Base-by-base conservation (phyloP, 176 grass and related monocot genomes). In the Lolium multiflorum region DNA sequence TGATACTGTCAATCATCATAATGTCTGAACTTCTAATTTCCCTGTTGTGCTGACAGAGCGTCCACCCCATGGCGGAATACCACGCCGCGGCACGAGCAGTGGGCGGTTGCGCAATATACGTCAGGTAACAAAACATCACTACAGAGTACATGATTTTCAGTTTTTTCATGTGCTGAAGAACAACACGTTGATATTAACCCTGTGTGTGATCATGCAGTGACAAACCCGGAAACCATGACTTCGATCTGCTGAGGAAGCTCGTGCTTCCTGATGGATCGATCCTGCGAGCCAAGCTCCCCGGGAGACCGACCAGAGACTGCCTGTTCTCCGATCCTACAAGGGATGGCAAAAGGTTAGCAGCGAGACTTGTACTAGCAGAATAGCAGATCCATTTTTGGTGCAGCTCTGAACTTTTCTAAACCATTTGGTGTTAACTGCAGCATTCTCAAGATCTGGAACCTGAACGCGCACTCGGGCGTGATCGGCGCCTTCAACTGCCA, bases 401-500 rank as follows among this genome's bases (percentile, higher is more conserved):
- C 9, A 25, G 24, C 16, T 24, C 55, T 37, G 15, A 71, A 47
- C 0, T 62, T 2, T 39, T 67, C 69, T 67, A 72, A 87, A 67
- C 13, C 35, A 2, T 50, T 18, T 46, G 14, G 13, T 84, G 21
- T 11, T 50, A 50, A 7, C 83, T 78, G 57, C 83, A 97, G 94
- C 35, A 83, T 92, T 39, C 84, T 97, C 13, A 94, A 97, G 81
- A 92, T 97, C 47, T 97, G 94, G 94, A 97, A 94, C 63, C 72
- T 97, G 83, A 97, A 97, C 46, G 88, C 92, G 44, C 82, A 92
- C n/a, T 76, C 88, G 5, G 94, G 94, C n/a, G 92, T 97, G 3
- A 85, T 97, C 61, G 94, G 92, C 4, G 90, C 92, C 48, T 97
- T 97, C 88, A 97, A 97, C 77, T 94, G 94, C 81, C 92, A 94